A percentile compares a stretch with the other conserved stretches of the same genome.
Conservation (phyloP, 75 land plant species). For the Isoetes taiwanensis region DNA sequence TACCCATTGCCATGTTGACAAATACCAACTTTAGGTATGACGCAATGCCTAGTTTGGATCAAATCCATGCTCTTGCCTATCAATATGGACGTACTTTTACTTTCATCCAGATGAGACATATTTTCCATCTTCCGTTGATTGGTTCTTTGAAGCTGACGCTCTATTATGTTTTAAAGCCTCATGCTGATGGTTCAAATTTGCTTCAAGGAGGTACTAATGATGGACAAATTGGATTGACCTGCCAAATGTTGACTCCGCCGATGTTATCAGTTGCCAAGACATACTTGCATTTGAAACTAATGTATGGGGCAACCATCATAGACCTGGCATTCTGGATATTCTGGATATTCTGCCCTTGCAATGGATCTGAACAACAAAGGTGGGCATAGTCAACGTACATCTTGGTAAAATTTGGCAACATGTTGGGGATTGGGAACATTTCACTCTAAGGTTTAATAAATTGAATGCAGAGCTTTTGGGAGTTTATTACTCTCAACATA, state of each 20-base stretch:
- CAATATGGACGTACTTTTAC: too few relatives aligned
- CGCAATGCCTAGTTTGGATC: too few relatives aligned
- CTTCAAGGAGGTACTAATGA: slow-evolving; percentile 68
- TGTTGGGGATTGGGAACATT: slow-evolving; percentile 75
- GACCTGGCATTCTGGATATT: slow-evolving; percentile 63
- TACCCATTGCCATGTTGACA: too few relatives aligned
- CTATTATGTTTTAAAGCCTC: slow-evolving; percentile 27
- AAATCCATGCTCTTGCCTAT: too few relatives aligned
- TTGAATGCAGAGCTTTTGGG: slow-evolving; percentile 46
- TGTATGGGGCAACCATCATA: slow-evolving; percentile 52
- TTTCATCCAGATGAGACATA: slow-evolving; percentile 58
- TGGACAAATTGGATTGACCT: slow-evolving; percentile 61
- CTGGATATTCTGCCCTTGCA: slow-evolving; percentile 80
- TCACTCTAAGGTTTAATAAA: slow-evolving; percentile 54
- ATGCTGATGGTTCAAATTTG: slow-evolving; percentile 44
- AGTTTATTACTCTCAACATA: slow-evolving; percentile 55
- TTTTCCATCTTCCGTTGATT: slow-evolving; percentile 54
- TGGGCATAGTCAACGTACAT: slow-evolving; percentile 31
- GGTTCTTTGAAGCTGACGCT: slow-evolving; percentile 63
- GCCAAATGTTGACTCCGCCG: slow-evolving; percentile 26
- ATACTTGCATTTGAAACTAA: slow-evolving; percentile 62
- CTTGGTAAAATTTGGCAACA: slow-evolving; percentile 71
- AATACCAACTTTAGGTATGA: too few relatives aligned
- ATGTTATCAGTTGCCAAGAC: slow-evolving; percentile 29
- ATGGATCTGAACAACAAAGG: slow-evolving; percentile 58